phyloP scores from a whole-genome alignment of 495 filamentous ascomycete species.

The Penicillium ochrochloron region DNA sequence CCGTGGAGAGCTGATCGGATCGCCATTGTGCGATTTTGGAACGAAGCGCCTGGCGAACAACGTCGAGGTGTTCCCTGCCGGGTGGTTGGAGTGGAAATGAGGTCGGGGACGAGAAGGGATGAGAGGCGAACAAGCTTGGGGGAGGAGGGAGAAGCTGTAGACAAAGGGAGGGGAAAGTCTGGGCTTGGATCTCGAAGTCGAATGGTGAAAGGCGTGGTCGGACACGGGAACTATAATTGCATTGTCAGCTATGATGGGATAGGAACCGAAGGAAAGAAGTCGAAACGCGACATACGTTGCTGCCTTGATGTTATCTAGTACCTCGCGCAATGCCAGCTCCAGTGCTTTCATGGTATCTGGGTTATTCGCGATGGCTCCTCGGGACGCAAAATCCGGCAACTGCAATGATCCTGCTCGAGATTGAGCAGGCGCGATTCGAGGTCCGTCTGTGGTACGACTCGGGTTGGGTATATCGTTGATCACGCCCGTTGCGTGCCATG shows the following conservation, averaged over 20 bases:
- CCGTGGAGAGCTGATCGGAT: slow-evolving; percentile 41
- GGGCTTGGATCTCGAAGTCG: slow-evolving; percentile 78
- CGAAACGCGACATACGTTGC: slow-evolving; percentile 64
- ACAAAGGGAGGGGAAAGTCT: slow-evolving; percentile 81
- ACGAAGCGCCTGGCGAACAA: slow-evolving; percentile 66
- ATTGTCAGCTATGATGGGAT: slow-evolving; percentile 9
- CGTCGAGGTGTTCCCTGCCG: slow-evolving; percentile 68
- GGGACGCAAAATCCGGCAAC: slow-evolving; percentile 62
- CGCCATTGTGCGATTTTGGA: slow-evolving; percentile 69
- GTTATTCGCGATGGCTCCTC: slow-evolving; percentile 62
- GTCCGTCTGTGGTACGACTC: slow-evolving; percentile 40
- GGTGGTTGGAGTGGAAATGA: slow-evolving; percentile 80
- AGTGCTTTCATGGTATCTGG: slow-evolving; percentile 75
- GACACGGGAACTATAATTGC: slow-evolving; percentile 34
- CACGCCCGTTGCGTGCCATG: slow-evolving; percentile 81
- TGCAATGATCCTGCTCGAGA: slow-evolving; percentile 50
- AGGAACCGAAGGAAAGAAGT: slow-evolving; percentile 8
- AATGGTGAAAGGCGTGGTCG: slow-evolving; percentile 63
- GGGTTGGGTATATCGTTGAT: slow-evolving; percentile 73
- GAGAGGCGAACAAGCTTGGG: slow-evolving; percentile 71
- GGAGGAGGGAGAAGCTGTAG: slow-evolving; percentile 80
- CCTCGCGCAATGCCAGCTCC: slow-evolving; percentile 82
- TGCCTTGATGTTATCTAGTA: slow-evolving; percentile 76
- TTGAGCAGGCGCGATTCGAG: slow-evolving; percentile 46
- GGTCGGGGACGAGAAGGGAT: slow-evolving; percentile 67